Evolutionary conservation across 208 protist genomes (phyloP).

Genomic region (Trypanosoma congolense): DNA sequence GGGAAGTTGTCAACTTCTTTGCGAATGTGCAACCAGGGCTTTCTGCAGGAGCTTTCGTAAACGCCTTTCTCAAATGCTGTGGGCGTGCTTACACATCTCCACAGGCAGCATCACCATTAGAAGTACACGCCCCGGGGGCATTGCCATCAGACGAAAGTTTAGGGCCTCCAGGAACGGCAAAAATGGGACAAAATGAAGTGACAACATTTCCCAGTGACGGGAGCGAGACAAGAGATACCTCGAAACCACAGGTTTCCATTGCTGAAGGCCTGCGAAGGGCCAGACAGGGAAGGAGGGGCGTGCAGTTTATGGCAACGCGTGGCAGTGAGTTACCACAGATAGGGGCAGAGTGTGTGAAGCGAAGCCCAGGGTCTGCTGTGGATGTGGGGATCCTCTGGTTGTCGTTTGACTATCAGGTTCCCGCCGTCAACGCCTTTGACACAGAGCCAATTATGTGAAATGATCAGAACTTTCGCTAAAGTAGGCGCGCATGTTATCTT

Average conservation of each 20-base stretch:
- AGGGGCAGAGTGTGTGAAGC: not conserved
- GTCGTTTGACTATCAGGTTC: conserved; percentile 8
- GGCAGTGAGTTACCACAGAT: not conserved
- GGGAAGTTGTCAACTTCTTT: conserved; percentile 9
- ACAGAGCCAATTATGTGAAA: conserved; percentile 7
- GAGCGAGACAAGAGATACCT: too few relatives aligned
- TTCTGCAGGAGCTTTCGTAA: conserved; percentile 2
- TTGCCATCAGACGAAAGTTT: not conserved
- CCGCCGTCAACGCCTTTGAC: conserved; percentile 14
- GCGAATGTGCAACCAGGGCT: not conserved
- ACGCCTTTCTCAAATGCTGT: conserved; percentile 7
- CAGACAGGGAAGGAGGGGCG: not conserved
- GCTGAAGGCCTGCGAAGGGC: not conserved
- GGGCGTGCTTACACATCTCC: not conserved
- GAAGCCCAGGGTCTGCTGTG: not conserved
- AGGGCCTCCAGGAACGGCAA: conserved; percentile 2
- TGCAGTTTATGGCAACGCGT: not conserved
- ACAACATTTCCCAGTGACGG: not conserved
- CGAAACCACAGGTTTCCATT: not conserved
- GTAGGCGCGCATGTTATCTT: too few relatives aligned
- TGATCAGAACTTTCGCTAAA: too few relatives aligned
- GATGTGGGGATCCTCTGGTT: conserved; percentile 12
- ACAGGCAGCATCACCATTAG: not conserved
- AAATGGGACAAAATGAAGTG: not conserved
- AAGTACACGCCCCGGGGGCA: too few relatives aligned